Base-by-base conservation (phyloP, 2,329 filamentous ascomycete genomes). In the Claviceps africana region DNA sequence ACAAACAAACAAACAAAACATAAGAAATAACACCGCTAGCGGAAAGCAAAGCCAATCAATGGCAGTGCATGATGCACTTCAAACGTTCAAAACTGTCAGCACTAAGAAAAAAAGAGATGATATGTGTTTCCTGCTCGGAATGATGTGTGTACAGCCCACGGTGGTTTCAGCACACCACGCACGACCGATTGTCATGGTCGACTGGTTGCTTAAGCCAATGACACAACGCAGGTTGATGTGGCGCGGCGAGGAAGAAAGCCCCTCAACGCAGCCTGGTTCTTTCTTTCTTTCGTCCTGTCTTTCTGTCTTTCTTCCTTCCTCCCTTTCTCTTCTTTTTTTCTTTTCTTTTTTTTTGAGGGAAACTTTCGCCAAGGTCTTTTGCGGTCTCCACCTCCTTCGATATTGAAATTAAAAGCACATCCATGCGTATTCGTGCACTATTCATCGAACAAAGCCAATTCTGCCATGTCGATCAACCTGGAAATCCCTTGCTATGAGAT, bases 401-500 rank as follows among this genome's bases (percentile, higher is more conserved):
- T 25, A 11, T 43, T 2, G 3, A 19, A 11, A 11, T 31, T 3
- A 9, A 21, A 21, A 6, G 21, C 30, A 7, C 44, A n/a, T 33
- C 45, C 19, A 2, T 15, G n/a, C 9, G n/a, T 0, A 31, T 52
- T 39, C 43, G 30, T 19, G 17, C 10, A 19, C 30, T n/a, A 25
- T 40, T 31, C 28, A 22, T 40, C 3, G 10, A 31, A 5, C 13
- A 37, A 8, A 19, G 11, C 31, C 40, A 17, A n/a, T 15, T 40
- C 31, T 25, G 31, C n/a, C 22, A 30, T 22, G n/a, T 42, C 21
- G 13, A 40, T 33, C 47, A 40, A 33, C 15, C 22, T 50, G 28
- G 35, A 47, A 21, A 7, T 51, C 22, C 62, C 61, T 28, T 60
- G 56, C 72, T 79, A 81, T 47, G 78, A 79, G 60, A 82, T 75